These are phyloP conservation scores for Microdochium nivale DNA, from an alignment of 2,329 filamentous ascomycete genomes.

Conservation along the genomic window DNA sequence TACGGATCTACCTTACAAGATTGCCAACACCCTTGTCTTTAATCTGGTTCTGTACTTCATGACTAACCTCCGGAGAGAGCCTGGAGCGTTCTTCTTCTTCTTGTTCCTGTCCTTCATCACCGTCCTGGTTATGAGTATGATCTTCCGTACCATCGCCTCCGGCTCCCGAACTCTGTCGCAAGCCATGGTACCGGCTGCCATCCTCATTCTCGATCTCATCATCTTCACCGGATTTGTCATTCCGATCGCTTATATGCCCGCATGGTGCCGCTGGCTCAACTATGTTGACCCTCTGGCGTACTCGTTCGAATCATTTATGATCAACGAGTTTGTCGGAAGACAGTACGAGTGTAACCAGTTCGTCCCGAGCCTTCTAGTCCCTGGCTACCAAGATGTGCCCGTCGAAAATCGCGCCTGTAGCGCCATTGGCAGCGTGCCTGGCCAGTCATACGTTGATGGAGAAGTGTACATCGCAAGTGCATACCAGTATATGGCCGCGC, in stretches of 20 bases:
- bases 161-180: conserved; percentile 62
- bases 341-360: conserved; percentile 44
- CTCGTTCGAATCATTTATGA: conserved; percentile 70
- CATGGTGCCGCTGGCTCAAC: conserved; percentile 77
- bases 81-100: conserved; percentile 80
- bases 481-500: conserved; percentile 46
- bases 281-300: conserved; percentile 75
- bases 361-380: conserved; percentile 29
- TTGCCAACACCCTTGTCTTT: conserved; percentile 66
- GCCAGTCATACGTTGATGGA: conserved; percentile 43
- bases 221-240: conserved; percentile 65
- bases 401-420: conserved; percentile 44
- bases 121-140: conserved; percentile 74
- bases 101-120: conserved; percentile 65
- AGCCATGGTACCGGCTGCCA: conserved; percentile 50
- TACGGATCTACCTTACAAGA: conserved; percentile 76
- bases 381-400: conserved; percentile 26
- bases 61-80: conserved; percentile 66
- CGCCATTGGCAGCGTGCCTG: conserved; percentile 47
- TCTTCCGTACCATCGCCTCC: conserved; percentile 76
- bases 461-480: conserved; percentile 45
- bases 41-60: conserved; percentile 82
- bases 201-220: conserved; percentile 58
- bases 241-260: conserved; percentile 60
- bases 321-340: conserved; percentile 70